These are phyloP conservation scores for Solanum lycopersicoides DNA, from an alignment of 257 asterid genomes.

Conservation along the genomic window DNA sequence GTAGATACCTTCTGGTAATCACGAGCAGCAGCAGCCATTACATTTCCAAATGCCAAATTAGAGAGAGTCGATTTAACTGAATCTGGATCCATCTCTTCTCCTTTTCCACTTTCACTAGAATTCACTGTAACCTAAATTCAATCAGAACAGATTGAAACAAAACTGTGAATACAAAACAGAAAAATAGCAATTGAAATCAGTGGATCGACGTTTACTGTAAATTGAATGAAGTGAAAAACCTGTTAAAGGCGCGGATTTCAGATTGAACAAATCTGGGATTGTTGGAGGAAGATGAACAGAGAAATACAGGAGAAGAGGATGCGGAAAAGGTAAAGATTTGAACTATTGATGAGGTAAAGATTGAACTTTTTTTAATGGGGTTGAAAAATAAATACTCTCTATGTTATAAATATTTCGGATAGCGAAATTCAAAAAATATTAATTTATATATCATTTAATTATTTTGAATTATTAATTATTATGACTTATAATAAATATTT, in stretches of 20 bases:
- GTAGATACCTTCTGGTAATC: slow-evolving; percentile 78
- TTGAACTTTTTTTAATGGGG: background rate
- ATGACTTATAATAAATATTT: too few species aligned
- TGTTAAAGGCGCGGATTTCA: background rate
- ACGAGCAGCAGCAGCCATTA: slow-evolving; percentile 98
- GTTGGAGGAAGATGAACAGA: background rate
- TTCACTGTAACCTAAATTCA: background rate
- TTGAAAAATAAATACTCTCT: background rate
- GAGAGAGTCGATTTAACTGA: slow-evolving; percentile 81
- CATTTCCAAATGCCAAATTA: slow-evolving; percentile 88
- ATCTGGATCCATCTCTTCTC: slow-evolving; percentile 63
- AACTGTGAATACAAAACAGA: background rate
- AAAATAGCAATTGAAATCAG: background rate
- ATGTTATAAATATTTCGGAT: too few species aligned
- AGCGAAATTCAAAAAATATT: too few species aligned
- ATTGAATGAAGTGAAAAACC: background rate
- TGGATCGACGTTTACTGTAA: background rate
- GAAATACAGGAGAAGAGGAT: background rate
- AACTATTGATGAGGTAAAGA: background rate
- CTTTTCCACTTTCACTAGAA: background rate
- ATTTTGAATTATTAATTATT: too few species aligned
- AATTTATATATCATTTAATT: too few species aligned
- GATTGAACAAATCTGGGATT: background rate
- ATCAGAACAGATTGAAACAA: background rate
- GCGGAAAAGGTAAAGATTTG: background rate